These are phyloP conservation scores for Vanrija pseudolonga DNA, from an alignment of 1,284 basidiomycete species.

Conservation along the genomic window DNA sequence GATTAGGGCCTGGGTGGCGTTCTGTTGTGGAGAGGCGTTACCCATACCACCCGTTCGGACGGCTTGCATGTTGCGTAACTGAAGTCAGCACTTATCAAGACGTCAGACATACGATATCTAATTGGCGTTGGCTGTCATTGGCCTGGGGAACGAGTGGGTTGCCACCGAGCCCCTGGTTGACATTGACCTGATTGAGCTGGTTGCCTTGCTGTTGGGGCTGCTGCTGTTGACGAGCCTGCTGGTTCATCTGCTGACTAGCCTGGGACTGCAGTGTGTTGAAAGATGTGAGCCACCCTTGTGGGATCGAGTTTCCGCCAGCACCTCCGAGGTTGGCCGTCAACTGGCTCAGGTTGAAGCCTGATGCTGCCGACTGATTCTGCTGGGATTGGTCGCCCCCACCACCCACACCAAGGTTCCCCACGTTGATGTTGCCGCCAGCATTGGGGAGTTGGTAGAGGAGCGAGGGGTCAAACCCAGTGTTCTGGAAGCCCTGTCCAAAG, in stretches of 20 bases:
- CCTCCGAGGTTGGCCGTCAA: constrained; percentile 1
- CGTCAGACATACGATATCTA: constrained; percentile 13
- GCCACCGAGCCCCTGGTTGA: not conserved
- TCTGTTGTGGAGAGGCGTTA: constrained; percentile 6
- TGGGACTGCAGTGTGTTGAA: constrained; percentile 16
- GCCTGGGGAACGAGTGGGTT: not conserved
- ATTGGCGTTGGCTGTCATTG: constrained; percentile 9
- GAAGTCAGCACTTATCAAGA: not conserved
- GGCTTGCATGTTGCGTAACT: constrained; percentile 18
- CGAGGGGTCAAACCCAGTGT: constrained; percentile 15
- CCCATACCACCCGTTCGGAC: constrained; percentile 3
- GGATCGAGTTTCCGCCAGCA: constrained; percentile 4
- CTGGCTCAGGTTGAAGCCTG: constrained; percentile 13
- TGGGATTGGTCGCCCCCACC: constrained; percentile 8
- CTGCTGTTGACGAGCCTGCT: constrained; percentile 2
- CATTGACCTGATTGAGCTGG: not conserved
- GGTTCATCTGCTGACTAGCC: constrained; percentile 9
- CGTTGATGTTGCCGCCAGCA: constrained; percentile 2
- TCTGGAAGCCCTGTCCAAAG: constrained; percentile 21
- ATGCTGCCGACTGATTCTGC: constrained; percentile 4
- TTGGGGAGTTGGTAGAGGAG: constrained; percentile 15
- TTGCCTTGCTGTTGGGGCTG: constrained; percentile 1
- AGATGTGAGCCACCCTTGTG: constrained; percentile 14
- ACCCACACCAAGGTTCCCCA: constrained; percentile 3
- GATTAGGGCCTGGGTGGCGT: constrained; percentile 3